Evolutionary conservation across 2,329 filamentous ascomycete species (phyloP), one percentile per base, ranked within the genome.

Genomic region (Aspergillus tanneri): DNA sequence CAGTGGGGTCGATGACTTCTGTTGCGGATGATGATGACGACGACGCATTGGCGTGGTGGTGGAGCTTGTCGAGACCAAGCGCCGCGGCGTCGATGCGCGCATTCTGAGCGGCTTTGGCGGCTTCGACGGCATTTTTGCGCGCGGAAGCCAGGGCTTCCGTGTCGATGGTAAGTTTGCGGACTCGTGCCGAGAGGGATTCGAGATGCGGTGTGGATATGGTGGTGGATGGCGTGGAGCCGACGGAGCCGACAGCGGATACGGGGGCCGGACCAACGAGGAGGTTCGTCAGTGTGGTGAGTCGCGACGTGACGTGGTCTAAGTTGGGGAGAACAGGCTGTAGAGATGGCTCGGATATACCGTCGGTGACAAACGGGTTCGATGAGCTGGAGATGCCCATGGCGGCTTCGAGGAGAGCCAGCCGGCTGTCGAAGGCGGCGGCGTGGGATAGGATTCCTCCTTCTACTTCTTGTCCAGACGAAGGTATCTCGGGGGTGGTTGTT

Each of bases 391-490:
- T 80, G 8, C 93, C 93, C 22, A 99, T 80, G 1, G 85, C 81
- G 57, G 84, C 84, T 73, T 99, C 93, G 39, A 99, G 76, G 23
- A 87, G 75, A 2, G 86, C 75, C 16, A 99, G 81, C 4, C 93
- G 83, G 23, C 82, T 80, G 65, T 97, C 92, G 61, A 99, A 96
- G 54, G 93, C 87, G 19, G 91, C 88, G 5, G 89, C 86, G 67
- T 90, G 88, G 25, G 85, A 83, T 27, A 96, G 77, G 21, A 88
- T 41, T 70, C 78, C 36, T 1, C 16, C 30, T 7, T 34, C 19
- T 7, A 18, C 7, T 14, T 7, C 27, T 28, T 10, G 27, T 28
- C n/a, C 28, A 75, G 85, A 24, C 3, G 66, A 53, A 4, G 64
- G 35, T 43, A 53, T 47, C 27, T 53, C 18, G 2, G 45, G 18